Percentiles rank a stretch among this genome's conserved stretches.
These are phyloP conservation scores for Pontederia paniculata DNA, from an alignment of 176 grass and related monocot genomes.

Conservation along the genomic window DNA sequence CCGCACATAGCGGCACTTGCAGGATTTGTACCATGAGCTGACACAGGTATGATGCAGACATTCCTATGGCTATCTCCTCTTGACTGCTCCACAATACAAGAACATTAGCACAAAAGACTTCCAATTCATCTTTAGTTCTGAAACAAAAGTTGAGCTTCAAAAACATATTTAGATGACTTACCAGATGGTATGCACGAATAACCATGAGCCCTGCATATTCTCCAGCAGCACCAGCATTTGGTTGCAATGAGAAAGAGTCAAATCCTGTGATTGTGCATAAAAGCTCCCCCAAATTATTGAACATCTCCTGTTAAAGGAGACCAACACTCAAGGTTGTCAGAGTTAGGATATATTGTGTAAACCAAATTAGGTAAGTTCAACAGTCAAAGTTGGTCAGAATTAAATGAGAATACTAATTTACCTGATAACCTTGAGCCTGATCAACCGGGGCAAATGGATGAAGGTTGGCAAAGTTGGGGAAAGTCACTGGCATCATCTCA, in stretches of 20 bases:
- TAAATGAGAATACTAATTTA: constrained; percentile 6
- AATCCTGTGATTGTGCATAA: constrained; percentile 85
- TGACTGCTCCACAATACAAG: constrained; percentile 25
- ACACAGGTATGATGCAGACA: constrained; percentile 98
- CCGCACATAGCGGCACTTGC: constrained; percentile 99
- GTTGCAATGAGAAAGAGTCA: constrained; percentile 99
- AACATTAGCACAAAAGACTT: neutral
- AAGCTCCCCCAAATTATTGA: constrained; percentile 79
- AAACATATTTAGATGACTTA: constrained; percentile 15
- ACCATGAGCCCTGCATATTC: constrained; percentile 99
- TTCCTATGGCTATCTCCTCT: constrained; percentile 82
- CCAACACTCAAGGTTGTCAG: constrained; percentile 1
- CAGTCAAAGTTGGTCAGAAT: neutral
- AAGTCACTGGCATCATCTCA: constrained; percentile 99
- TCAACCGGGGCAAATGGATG: constrained; percentile 87
- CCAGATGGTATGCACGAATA: constrained; percentile 84
- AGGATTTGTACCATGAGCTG: constrained; percentile 94
- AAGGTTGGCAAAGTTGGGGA: constrained; percentile 72
- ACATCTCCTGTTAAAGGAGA: constrained; percentile 72
- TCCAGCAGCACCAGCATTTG: constrained; percentile 96
- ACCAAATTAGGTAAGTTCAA: neutral
- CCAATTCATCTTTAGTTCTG: neutral
- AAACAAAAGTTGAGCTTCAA: constrained; percentile 7
- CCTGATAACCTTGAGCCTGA: constrained; percentile 82
- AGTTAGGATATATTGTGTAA: neutral